phyloP scores from a whole-genome alignment of 139 green algal genomes.

The Zygnema cylindricum region DNA sequence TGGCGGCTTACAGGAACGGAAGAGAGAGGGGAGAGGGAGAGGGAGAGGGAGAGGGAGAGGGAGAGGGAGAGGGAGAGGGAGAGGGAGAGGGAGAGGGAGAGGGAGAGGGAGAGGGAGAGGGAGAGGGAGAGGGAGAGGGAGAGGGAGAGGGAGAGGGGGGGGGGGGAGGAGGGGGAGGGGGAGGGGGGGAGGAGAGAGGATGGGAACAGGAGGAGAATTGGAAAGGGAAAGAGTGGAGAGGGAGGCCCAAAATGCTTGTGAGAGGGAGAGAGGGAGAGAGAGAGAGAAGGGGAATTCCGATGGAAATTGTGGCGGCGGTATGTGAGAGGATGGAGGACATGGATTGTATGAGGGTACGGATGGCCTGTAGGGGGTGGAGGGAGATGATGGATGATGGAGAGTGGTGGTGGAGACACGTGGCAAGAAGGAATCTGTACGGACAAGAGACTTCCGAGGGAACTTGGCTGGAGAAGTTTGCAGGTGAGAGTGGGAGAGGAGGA shows the following conservation, averaged over 20 bases:
- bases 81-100: background rate
- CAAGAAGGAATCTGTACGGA: background rate
- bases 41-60: background rate
- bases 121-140: background rate
- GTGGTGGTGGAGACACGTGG: background rate
- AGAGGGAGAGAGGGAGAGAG: background rate
- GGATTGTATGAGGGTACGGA: background rate
- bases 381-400: background rate
- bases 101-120: background rate
- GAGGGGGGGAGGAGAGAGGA: background rate
- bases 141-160: background rate
- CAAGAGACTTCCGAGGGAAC: background rate
- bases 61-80: background rate
- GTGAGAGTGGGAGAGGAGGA: background rate
- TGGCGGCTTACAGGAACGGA: too few relatives aligned
- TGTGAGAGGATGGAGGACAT: background rate
- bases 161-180: background rate
- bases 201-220: background rate
- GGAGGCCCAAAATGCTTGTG: background rate
- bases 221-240: constrained; percentile 7
- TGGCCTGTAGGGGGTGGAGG: background rate
- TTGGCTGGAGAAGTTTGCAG: background rate
- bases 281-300: background rate
- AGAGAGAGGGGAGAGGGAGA: background rate
- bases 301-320: background rate